A percentile compares a stretch with the other conserved stretches of the same genome.
These are phyloP conservation scores for Russula sp. DNA, from an alignment of 768 basidiomycete genomes.

Conservation along the genomic window DNA sequence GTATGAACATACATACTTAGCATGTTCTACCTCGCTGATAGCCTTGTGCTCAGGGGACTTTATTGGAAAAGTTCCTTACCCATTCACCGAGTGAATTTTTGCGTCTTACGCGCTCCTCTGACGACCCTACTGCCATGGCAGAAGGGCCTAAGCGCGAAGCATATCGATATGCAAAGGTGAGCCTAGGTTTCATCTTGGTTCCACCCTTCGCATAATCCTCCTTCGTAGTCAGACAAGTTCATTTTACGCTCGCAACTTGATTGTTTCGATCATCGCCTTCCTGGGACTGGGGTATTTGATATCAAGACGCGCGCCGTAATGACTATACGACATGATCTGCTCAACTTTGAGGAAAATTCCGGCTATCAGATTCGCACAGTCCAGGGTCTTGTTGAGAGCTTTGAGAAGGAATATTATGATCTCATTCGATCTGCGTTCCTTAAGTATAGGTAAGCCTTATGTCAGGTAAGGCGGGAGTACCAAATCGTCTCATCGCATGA, in stretches of 20 bases:
- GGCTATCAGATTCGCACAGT: slow-evolving; percentile 67
- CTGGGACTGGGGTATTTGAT: slow-evolving; percentile 90
- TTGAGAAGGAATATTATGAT: slow-evolving; percentile 93
- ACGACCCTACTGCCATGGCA: slow-evolving; percentile 27
- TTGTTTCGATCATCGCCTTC: slow-evolving; percentile 71
- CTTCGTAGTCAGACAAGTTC: slow-evolving; percentile 48
- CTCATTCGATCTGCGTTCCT: slow-evolving; percentile 90
- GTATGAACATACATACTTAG: slow-evolving; percentile 31
- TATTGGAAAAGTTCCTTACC: slow-evolving; percentile 87
- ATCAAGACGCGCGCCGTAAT: slow-evolving; percentile 90
- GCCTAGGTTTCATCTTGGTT: slow-evolving; percentile 15
- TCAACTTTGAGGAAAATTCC: slow-evolving; percentile 83
- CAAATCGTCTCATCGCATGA: slow-evolving; percentile 2
- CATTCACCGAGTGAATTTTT: slow-evolving; percentile 57
- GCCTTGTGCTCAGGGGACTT: slow-evolving; percentile 54
- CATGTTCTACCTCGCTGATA: neutral
- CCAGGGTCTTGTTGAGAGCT: slow-evolving; percentile 65
- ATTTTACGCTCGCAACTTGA: slow-evolving; percentile 96
- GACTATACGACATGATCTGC: slow-evolving; percentile 75
- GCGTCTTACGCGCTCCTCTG: slow-evolving; percentile 39
- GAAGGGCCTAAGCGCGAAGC: slow-evolving; percentile 52
- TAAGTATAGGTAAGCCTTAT: slow-evolving; percentile 67
- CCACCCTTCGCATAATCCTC: neutral
- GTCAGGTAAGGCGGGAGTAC: neutral
- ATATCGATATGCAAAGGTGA: slow-evolving; percentile 80